A percentile compares a stretch with the other conserved stretches of the same genome.
These are phyloP conservation scores for Podaxis sp. DNA, from an alignment of 768 basidiomycete genomes.

Conservation along the genomic window DNA sequence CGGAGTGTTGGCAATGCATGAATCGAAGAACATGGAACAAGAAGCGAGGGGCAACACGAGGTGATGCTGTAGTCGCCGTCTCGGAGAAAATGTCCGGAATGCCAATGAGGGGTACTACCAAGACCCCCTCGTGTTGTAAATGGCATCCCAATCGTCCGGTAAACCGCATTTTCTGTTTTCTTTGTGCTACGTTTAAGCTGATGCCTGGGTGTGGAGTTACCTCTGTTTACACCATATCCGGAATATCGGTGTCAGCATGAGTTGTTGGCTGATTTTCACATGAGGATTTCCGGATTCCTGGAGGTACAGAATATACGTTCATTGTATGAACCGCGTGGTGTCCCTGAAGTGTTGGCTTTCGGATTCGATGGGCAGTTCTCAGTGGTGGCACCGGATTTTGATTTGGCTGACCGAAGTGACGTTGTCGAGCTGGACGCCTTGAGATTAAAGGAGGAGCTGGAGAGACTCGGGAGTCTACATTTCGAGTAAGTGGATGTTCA, in stretches of 20 bases:
- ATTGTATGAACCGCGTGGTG: constrained; percentile 22
- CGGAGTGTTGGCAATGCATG: constrained; percentile 12
- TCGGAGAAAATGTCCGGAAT: constrained; percentile 1
- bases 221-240: constrained; percentile 29
- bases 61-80: not conserved
- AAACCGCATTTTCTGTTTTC: not conserved
- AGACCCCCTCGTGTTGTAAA: constrained; percentile 5
- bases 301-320: constrained; percentile 34
- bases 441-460: constrained; percentile 32
- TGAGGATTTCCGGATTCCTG: constrained; percentile 29
- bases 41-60: constrained; percentile 4
- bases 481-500: constrained; percentile 29
- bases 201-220: constrained; percentile 16
- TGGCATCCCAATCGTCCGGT: constrained; percentile 2
- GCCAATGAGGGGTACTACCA: not conserved
- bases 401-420: constrained; percentile 33
- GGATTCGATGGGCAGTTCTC: constrained; percentile 52
- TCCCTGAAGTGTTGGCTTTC: constrained; percentile 29
- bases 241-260: constrained; percentile 31
- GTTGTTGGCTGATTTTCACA: constrained; percentile 26
- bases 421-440: constrained; percentile 26
- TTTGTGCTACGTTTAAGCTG: not conserved
- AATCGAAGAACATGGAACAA: constrained; percentile 2
- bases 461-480: constrained; percentile 31
- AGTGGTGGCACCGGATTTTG: constrained; percentile 37